A percentile compares a stretch with the other conserved stretches of the same genome.
Conservation (phyloP, 1,284 basidiomycete genomes). For the Trametes sp. region DNA sequence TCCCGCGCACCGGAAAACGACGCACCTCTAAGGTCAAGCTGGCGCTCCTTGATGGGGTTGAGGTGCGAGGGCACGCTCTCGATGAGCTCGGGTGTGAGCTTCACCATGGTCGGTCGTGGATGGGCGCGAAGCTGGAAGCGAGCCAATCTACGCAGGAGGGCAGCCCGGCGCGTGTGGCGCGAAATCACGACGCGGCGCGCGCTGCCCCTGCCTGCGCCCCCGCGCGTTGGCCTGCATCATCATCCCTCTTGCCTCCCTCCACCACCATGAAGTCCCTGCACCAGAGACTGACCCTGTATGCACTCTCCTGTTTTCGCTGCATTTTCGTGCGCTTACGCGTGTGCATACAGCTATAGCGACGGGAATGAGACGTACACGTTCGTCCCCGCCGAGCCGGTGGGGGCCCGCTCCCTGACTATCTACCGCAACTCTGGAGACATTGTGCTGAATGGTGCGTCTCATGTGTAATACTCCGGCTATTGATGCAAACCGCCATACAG, state of each 20-base stretch:
- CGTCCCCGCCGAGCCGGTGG: conserved; percentile 67
- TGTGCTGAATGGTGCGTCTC: conserved; percentile 66
- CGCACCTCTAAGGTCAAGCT: conserved; percentile 93
- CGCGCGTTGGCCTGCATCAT: conserved; percentile 26
- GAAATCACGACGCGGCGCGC: conserved; percentile 31
- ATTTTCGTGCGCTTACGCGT: conserved; percentile 27
- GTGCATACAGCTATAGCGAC: conserved; percentile 62
- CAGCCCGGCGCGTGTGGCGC: conserved; percentile 29
- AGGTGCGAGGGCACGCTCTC: conserved; percentile 80
- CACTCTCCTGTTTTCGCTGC: conserved; percentile 21
- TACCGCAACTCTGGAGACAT: conserved; percentile 77
- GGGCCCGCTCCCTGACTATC: conserved; percentile 72
- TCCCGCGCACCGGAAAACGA: conserved; percentile 17
- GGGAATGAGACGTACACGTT: conserved; percentile 81
- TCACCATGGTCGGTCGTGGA: conserved; percentile 54
- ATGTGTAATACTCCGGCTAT: not conserved
- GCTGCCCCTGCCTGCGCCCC: conserved; percentile 26
- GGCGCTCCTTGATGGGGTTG: conserved; percentile 93
- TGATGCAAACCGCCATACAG: conserved; percentile 44
- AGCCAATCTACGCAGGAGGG: conserved; percentile 14
- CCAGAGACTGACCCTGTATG: conserved; percentile 74
- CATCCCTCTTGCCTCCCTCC: conserved; percentile 40
- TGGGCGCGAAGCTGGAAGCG: conserved; percentile 26
- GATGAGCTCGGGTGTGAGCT: conserved; percentile 93
- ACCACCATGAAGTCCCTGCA: conserved; percentile 69